Evolutionary conservation across 2,329 filamentous ascomycete species (phyloP).

Genomic region (Myriosclerotinia scirpicola): DNA sequence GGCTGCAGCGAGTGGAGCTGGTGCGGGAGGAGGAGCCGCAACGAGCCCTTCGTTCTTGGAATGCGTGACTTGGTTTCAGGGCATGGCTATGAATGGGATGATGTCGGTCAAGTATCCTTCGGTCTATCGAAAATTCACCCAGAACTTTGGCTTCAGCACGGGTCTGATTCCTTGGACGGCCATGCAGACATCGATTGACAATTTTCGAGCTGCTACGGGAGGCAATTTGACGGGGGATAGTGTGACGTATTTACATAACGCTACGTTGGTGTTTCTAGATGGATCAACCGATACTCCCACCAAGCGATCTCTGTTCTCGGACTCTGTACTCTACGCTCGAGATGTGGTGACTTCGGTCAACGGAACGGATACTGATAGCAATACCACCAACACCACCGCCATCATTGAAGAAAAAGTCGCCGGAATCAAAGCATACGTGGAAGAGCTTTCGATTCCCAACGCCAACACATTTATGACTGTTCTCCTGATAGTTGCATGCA

Average conservation of each 20-base stretch:
- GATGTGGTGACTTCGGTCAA: conserved; percentile 52
- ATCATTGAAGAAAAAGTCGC: conserved; percentile 56
- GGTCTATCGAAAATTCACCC: conserved; percentile 84
- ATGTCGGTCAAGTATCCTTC: conserved; percentile 83
- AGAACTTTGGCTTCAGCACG: conserved; percentile 91
- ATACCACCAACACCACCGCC: conserved; percentile 33
- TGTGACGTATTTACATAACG: conserved; percentile 70
- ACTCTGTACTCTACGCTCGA: conserved; percentile 55
- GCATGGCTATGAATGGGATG: conserved; percentile 95
- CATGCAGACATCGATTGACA: conserved; percentile 80
- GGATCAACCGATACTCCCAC: conserved; percentile 51
- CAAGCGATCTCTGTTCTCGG: conserved; percentile 53
- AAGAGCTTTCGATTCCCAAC: conserved; percentile 79
- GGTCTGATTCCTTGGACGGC: conserved; percentile 80
- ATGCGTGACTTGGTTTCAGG: conserved; percentile 86
- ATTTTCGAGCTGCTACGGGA: conserved; percentile 75
- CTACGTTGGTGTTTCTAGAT: conserved; percentile 70
- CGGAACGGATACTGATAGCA: conserved; percentile 37
- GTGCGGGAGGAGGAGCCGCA: conserved; percentile 53
- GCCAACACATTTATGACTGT: conserved; percentile 97
- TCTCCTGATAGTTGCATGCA: conserved; percentile 81
- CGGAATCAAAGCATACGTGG: conserved; percentile 79
- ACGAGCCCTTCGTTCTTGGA: conserved; percentile 83
- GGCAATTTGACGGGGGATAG: conserved; percentile 83
- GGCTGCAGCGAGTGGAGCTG: conserved; percentile 52